These are phyloP conservation scores for Ogataea hybrid DNA, from an alignment of 1,139 yeast genomes.

Conservation along the genomic window DNA sequence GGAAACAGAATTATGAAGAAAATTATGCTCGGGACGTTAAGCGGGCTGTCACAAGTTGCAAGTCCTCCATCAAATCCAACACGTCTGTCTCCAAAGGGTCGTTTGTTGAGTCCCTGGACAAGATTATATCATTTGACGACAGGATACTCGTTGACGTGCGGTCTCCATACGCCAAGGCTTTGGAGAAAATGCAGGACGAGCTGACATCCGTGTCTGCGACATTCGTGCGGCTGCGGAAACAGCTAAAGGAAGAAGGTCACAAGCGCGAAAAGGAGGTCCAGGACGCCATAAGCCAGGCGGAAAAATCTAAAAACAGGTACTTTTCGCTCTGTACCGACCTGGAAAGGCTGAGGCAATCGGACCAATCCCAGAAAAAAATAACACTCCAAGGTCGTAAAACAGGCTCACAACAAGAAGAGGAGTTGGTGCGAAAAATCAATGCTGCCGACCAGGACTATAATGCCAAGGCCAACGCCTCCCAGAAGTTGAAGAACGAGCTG, in stretches of 20 bases:
- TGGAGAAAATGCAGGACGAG: constrained; percentile 86
- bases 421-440: constrained; percentile 75
- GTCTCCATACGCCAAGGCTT: constrained; percentile 70
- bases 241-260: constrained; percentile 76
- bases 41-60: constrained; percentile 58
- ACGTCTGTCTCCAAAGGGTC: constrained; percentile 61
- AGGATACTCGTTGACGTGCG: constrained; percentile 64
- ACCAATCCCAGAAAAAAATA: constrained; percentile 80
- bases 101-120: constrained; percentile 62
- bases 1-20: constrained; percentile 75
- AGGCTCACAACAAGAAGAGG: constrained; percentile 90
- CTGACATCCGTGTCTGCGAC: constrained; percentile 68
- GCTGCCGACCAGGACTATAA: constrained; percentile 84
- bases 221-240: constrained; percentile 68
- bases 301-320: constrained; percentile 83
- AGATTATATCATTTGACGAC: constrained; percentile 75
- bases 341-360: constrained; percentile 71
- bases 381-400: constrained; percentile 76
- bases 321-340: constrained; percentile 80
- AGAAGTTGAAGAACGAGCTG: constrained; percentile 71
- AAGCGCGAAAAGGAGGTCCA: constrained; percentile 78
- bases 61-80: constrained; percentile 38
- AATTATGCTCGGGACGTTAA: constrained; percentile 73
- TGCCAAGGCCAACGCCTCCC: constrained; percentile 69
- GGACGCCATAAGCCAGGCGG: constrained; percentile 81